Evolutionary conservation across 2,329 filamentous ascomycete species (phyloP).

Genomic region (Dactylellina cionopaga): DNA sequence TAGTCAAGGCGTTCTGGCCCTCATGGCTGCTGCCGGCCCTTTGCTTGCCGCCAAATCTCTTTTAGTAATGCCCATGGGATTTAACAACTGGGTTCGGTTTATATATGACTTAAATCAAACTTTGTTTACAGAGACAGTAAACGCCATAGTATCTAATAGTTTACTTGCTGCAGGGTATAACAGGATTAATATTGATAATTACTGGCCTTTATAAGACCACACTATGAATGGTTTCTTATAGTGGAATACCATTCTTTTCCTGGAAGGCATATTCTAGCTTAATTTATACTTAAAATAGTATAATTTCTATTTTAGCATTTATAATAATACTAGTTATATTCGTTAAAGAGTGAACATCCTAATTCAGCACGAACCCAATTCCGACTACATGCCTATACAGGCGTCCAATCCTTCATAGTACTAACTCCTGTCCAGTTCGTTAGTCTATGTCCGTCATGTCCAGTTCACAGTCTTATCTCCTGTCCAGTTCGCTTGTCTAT

Average conservation of each 20-base stretch:
- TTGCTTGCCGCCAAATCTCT: conserved; percentile 51
- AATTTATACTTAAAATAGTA: conserved; percentile 60
- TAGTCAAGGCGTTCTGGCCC: conserved; percentile 7
- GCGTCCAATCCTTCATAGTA: too few relatives aligned
- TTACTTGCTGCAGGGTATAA: conserved; percentile 58
- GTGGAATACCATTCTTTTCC: conserved; percentile 63
- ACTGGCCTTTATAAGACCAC: conserved; percentile 62
- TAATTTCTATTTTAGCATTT: conserved; percentile 64
- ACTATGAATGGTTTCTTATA: conserved; percentile 60
- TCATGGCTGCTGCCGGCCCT: conserved; percentile 1
- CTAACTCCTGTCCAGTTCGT: too few relatives aligned
- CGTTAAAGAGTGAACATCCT: too few relatives aligned
- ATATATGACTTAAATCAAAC: conserved; percentile 65
- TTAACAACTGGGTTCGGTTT: conserved; percentile 66
- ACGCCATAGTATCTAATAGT: conserved; percentile 63
- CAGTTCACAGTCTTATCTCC: too few relatives aligned
- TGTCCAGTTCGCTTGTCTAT: too few relatives aligned
- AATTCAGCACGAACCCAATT: too few relatives aligned
- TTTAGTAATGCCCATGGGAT: conserved; percentile 65
- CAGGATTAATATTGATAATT: conserved; percentile 63
- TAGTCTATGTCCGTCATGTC: too few relatives aligned
- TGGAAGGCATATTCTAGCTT: conserved; percentile 63
- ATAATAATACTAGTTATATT: conserved; percentile 63
- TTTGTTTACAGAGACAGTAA: conserved; percentile 64
- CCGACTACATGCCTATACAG: too few relatives aligned